Evolutionary conservation across 2,329 filamentous ascomycete genomes (phyloP).

Genomic region (Aspergillus eucalypticola): DNA sequence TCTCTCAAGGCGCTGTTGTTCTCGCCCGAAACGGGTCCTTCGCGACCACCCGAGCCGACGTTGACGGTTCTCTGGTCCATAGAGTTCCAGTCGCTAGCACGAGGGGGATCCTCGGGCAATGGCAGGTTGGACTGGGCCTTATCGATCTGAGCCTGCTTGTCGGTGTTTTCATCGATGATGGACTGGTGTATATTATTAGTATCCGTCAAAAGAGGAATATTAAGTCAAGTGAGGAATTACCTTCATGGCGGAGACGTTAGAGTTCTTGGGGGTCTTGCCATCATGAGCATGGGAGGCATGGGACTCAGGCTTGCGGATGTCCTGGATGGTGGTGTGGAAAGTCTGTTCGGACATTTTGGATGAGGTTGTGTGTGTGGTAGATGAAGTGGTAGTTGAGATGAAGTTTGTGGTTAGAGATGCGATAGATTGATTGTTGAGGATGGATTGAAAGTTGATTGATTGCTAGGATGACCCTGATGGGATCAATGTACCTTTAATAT

Average conservation of each 20-base stretch:
- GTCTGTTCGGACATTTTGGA: constrained; percentile 31
- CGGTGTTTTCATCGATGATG: constrained; percentile 41
- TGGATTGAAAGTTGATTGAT: background rate
- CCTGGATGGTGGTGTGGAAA: constrained; percentile 52
- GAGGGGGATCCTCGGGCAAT: constrained; percentile 74
- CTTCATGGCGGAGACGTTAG: constrained; percentile 50
- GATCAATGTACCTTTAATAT: constrained; percentile 2
- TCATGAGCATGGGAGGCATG: constrained; percentile 40
- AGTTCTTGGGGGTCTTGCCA: constrained; percentile 47
- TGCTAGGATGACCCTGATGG: background rate
- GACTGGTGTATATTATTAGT: constrained; percentile 28
- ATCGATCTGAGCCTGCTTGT: constrained; percentile 67
- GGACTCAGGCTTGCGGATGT: constrained; percentile 52
- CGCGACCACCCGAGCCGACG: constrained; percentile 63
- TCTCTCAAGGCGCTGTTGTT: constrained; percentile 56
- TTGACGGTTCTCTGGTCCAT: constrained; percentile 68
- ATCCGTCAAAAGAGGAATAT: background rate
- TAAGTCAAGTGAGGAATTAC: constrained; percentile 29
- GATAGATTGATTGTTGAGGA: background rate
- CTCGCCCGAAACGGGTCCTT: constrained; percentile 55
- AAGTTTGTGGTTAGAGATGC: background rate
- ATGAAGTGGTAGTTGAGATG: background rate
- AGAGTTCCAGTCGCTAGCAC: constrained; percentile 77
- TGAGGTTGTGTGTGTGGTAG: background rate
- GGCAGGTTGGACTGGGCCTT: constrained; percentile 72